Conservation (phyloP, 495 filamentous ascomycete genomes). For the Hypoxylon rickii region DNA sequence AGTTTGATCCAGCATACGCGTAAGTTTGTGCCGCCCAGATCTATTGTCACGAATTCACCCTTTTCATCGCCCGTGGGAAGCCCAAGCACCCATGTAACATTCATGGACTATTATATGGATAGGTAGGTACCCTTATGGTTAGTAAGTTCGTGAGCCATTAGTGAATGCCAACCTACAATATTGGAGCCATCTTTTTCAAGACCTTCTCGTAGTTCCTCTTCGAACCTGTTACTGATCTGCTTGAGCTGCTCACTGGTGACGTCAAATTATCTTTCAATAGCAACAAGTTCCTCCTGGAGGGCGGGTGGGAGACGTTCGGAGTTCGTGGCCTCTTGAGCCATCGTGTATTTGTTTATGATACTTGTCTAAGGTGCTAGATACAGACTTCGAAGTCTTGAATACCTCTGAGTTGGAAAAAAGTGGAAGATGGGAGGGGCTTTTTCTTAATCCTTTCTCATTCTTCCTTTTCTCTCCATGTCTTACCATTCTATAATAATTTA, state of each 20-base stretch:
- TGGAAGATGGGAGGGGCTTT: no score
- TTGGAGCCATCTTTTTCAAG: slow-evolving; percentile 30
- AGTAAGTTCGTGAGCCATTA: no score
- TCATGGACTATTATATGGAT: slow-evolving; percentile 94
- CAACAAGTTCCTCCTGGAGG: slow-evolving; percentile 70
- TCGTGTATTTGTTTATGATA: no score
- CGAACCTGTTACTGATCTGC: slow-evolving; percentile 56
- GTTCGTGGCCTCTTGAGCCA: no score
- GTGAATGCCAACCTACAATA: slow-evolving; percentile 1
- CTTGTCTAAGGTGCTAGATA: no score
- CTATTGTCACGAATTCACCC: slow-evolving; percentile 89
- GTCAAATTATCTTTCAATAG: slow-evolving; percentile 74
- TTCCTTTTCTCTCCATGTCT: no score
- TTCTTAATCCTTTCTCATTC: no score
- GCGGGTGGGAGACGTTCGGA: slow-evolving; percentile 62
- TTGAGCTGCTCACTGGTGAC: slow-evolving; percentile 71
- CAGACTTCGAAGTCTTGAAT: no score
- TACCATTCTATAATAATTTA: no score
- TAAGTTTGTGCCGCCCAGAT: slow-evolving; percentile 98
- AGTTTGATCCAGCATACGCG: slow-evolving; percentile 96
- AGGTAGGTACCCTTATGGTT: no score
- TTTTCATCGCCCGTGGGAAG: slow-evolving; percentile 82
- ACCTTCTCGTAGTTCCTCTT: slow-evolving; percentile 7
- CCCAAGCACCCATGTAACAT: slow-evolving; percentile 82
- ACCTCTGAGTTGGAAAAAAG: no score